These are phyloP conservation scores for Lindgomyces ingoldianus DNA, from an alignment of 495 filamentous ascomycete species.

Conservation along the genomic window DNA sequence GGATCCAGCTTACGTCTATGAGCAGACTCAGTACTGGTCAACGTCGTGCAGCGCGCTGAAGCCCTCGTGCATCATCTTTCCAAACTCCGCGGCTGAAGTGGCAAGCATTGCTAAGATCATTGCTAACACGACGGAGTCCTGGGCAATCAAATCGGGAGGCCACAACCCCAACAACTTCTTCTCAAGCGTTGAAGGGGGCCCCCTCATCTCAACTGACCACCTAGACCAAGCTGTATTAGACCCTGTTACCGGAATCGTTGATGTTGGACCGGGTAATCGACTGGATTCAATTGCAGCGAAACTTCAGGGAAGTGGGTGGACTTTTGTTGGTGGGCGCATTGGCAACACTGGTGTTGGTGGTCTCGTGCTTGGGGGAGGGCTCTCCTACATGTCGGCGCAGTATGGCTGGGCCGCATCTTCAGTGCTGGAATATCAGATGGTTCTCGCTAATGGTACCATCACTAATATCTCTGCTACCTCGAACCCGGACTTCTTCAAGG, in stretches of 20 bases:
- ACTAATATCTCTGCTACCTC: constrained; percentile 52
- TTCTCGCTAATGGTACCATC: constrained; percentile 56
- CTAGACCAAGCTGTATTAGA: constrained; percentile 23
- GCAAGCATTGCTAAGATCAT: constrained; percentile 23
- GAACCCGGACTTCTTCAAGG: constrained; percentile 62
- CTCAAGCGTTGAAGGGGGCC: constrained; percentile 25
- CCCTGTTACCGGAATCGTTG: constrained; percentile 15
- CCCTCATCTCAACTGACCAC: constrained; percentile 28
- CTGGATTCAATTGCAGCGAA: constrained; percentile 22
- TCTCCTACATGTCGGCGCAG: constrained; percentile 39
- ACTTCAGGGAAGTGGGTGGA: constrained; percentile 28
- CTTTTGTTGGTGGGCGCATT: constrained; percentile 26
- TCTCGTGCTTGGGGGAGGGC: constrained; percentile 28
- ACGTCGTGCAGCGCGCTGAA: constrained; percentile 17
- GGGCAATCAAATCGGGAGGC: constrained; percentile 35
- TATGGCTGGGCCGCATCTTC: constrained; percentile 56
- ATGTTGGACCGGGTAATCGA: constrained; percentile 31
- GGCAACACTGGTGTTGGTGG: constrained; percentile 31
- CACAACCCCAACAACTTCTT: constrained; percentile 36
- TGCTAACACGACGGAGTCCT: constrained; percentile 12
- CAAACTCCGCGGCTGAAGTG: constrained; percentile 24
- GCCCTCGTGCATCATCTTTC: constrained; percentile 33
- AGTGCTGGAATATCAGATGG: constrained; percentile 52
- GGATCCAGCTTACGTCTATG: constrained; percentile 14
- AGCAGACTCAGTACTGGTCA: constrained; percentile 36